phyloP scores from a whole-genome alignment of 495 filamentous ascomycete species.

The Evernia prunastri region DNA sequence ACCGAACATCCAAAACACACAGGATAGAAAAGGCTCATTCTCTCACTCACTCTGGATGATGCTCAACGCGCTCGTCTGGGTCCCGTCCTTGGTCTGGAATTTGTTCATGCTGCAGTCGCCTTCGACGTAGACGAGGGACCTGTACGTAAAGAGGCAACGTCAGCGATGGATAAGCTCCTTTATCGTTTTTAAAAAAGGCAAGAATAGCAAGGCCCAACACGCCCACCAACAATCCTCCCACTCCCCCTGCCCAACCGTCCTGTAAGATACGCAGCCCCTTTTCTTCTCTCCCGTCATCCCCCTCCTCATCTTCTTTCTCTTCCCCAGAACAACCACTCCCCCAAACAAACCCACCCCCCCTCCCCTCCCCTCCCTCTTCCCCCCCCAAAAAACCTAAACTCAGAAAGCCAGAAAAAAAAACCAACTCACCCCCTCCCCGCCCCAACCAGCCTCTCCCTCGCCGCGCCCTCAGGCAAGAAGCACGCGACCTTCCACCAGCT shows the following conservation, averaged over 20 bases:
- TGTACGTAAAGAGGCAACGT: constrained; percentile 28
- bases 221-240: too few relatives aligned
- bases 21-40: too few relatives aligned
- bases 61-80: constrained; percentile 48
- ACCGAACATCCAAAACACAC: too few relatives aligned
- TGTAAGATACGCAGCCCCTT: too few relatives aligned
- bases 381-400: constrained; percentile 1
- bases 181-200: too few relatives aligned
- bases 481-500: constrained; percentile 70
- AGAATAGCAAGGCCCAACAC: too few relatives aligned
- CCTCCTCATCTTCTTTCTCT: not conserved
- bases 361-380: not conserved
- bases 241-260: too few relatives aligned
- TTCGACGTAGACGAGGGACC: constrained; percentile 65
- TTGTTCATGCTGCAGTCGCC: constrained; percentile 58
- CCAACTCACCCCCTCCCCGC: constrained; percentile 73
- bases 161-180: too few relatives aligned
- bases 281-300: constrained; percentile 3
- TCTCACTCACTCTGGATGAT: constrained; percentile 70
- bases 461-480: constrained; percentile 52
- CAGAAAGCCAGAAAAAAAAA: constrained; percentile 15
- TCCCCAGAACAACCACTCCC: too few relatives aligned
- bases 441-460: constrained; percentile 56
- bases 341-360: not conserved
- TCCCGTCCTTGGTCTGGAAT: constrained; percentile 60